Percentiles rank a stretch among this genome's conserved stretches.
Conservation (phyloP, 164 flowering plant genomes). For the Kingdonia uniflora region DNA sequence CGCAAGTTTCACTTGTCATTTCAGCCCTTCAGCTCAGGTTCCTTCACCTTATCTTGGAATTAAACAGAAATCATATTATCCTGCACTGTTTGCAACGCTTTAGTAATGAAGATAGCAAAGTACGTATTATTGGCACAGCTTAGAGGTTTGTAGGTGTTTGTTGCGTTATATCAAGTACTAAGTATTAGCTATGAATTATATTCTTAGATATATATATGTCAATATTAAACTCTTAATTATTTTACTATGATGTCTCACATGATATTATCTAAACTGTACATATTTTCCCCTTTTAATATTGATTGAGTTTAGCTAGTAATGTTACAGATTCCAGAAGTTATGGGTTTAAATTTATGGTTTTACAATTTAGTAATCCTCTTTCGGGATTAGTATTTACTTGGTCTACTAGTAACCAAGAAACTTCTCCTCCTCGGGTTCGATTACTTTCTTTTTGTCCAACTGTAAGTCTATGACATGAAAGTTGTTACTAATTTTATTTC, state of each 20-base stretch:
- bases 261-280: too few relatives aligned
- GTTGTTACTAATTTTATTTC: too few relatives aligned
- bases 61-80: slow-evolving; percentile 79
- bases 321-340: too few relatives aligned
- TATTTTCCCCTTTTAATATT: too few relatives aligned
- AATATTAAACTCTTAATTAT: too few relatives aligned
- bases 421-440: background rate
- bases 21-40: slow-evolving; percentile 59
- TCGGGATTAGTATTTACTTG: background rate
- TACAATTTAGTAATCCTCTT: too few relatives aligned
- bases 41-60: slow-evolving; percentile 57
- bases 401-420: background rate
- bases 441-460: background rate
- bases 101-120: slow-evolving; percentile 58
- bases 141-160: background rate
- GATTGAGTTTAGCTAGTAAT: too few relatives aligned
- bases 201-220: too few relatives aligned
- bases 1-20: slow-evolving; percentile 41
- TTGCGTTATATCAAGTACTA: too few relatives aligned
- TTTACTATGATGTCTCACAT: too few relatives aligned
- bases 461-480: background rate
- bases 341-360: too few relatives aligned
- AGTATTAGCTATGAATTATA: too few relatives aligned
- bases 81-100: slow-evolving; percentile 70
- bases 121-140: slow-evolving; percentile 11